Evolutionary conservation across 371 early-diverging fungal genomes (phyloP).

Genomic region (Blakeslea trispora): DNA sequence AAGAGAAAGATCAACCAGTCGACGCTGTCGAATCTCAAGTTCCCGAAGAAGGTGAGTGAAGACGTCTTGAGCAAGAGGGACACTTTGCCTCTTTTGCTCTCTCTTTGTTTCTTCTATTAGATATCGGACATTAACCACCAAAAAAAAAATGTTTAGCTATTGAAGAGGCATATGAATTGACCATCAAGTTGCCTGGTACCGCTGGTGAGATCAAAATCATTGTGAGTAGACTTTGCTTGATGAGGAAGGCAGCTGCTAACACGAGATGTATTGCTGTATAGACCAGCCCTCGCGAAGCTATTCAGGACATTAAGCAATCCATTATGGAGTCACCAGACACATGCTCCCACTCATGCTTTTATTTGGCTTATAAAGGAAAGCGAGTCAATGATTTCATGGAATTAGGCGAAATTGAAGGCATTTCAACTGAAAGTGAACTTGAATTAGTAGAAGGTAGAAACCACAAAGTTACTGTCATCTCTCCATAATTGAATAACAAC

Average conservation of each 20-base stretch:
- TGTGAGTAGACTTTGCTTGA: constrained; percentile 28
- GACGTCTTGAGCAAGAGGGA: background rate
- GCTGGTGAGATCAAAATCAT: constrained; percentile 55
- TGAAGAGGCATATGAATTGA: constrained; percentile 61
- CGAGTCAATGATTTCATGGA: constrained; percentile 74
- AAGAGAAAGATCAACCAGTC: constrained; percentile 15
- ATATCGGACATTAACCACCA: background rate
- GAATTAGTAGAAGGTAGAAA: constrained; percentile 72
- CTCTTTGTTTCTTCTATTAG: no score
- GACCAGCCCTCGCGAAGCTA: constrained; percentile 74
- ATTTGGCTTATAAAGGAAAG: constrained; percentile 70
- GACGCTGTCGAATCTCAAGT: constrained; percentile 13
- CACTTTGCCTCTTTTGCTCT: no score
- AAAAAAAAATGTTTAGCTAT: constrained; percentile 23
- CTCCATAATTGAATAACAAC: background rate
- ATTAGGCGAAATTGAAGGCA: constrained; percentile 76
- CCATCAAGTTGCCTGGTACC: constrained; percentile 59
- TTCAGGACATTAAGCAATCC: constrained; percentile 87
- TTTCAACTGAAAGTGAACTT: constrained; percentile 67
- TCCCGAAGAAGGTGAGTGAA: constrained; percentile 22
- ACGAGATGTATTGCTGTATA: constrained; percentile 13
- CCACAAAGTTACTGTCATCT: constrained; percentile 15
- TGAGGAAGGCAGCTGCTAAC: background rate
- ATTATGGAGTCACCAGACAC: constrained; percentile 87
- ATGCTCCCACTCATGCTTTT: constrained; percentile 89